phyloP scores from a whole-genome alignment of 2,329 filamentous ascomycete genomes.

The Trichophyton schoenleinii region DNA sequence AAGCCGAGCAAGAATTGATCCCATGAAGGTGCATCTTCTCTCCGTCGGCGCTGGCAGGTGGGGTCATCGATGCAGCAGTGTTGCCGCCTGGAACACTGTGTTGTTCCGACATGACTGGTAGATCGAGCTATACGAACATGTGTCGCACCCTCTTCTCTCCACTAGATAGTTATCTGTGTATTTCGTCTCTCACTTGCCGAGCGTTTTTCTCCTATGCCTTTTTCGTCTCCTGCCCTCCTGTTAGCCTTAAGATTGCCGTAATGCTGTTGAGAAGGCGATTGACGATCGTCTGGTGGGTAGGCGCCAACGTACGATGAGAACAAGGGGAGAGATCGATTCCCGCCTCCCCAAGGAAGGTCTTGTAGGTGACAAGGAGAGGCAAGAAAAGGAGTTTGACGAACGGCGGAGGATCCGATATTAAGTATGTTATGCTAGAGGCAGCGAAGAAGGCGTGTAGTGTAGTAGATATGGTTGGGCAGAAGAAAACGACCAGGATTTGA shows the following conservation, averaged over 20 bases:
- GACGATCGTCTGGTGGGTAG: neutral
- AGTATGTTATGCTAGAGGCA: neutral
- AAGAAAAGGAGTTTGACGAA: neutral
- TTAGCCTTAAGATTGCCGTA: neutral
- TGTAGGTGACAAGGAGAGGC: neutral
- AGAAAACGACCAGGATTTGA: neutral
- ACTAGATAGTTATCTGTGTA: neutral
- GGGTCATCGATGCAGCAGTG: constrained; percentile 29
- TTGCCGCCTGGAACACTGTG: constrained; percentile 9
- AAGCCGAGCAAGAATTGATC: constrained; percentile 10
- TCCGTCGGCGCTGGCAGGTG: constrained; percentile 33
- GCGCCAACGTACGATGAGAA: neutral
- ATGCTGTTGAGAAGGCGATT: neutral
- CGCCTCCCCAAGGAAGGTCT: neutral
- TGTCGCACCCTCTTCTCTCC: neutral
- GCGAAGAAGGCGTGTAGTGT: neutral
- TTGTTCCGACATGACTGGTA: constrained; percentile 20
- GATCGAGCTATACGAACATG: constrained; percentile 1
- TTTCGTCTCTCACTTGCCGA: neutral
- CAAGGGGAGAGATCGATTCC: neutral
- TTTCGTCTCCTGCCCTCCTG: neutral
- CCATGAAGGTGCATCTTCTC: constrained; percentile 29
- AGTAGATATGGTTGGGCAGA: constrained; percentile 1
- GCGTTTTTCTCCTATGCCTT: neutral
- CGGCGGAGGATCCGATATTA: neutral